Conservation (phyloP, 75 land plant species). For the Chamaecyparis obtusa region DNA sequence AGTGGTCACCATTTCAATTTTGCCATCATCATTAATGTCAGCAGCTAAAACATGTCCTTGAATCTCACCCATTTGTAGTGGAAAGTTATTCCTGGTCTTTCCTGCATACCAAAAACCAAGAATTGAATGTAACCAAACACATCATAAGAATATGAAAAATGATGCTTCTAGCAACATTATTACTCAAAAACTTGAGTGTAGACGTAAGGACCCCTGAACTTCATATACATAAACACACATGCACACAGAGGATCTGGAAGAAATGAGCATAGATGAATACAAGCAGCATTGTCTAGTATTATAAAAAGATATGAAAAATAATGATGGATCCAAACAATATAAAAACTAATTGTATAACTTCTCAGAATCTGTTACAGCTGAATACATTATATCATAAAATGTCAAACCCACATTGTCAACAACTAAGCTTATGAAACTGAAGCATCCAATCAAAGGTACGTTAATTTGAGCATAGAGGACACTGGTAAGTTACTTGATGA, state of each 20-base stretch:
- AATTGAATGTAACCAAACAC: neutral
- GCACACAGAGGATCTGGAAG: neutral
- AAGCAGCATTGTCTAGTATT: neutral
- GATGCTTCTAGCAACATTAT: neutral
- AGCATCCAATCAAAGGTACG: neutral
- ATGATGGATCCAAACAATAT: neutral
- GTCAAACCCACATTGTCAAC: neutral
- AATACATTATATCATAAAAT: neutral
- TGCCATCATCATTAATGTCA: constrained; percentile 99
- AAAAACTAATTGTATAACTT: neutral
- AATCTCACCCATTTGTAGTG: constrained; percentile 97
- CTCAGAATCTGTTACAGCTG: neutral
- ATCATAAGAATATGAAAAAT: neutral
- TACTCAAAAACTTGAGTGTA: neutral
- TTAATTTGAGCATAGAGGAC: neutral
- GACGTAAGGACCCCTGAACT: neutral
- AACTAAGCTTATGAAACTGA: neutral
- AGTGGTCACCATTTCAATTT: constrained; percentile 80
- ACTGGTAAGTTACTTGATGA: neutral
- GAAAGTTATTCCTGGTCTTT: constrained; percentile 72
- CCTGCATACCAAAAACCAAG: constrained; percentile 40
- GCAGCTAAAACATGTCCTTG: constrained; percentile 90
- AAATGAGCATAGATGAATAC: neutral
- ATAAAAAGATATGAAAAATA: neutral
- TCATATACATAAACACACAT: neutral